Percentiles rank a stretch among this genome's conserved stretches.
These are phyloP conservation scores for Pythium scleroteichum DNA, from an alignment of 352 stramenopile genomes.

Conservation along the genomic window DNA sequence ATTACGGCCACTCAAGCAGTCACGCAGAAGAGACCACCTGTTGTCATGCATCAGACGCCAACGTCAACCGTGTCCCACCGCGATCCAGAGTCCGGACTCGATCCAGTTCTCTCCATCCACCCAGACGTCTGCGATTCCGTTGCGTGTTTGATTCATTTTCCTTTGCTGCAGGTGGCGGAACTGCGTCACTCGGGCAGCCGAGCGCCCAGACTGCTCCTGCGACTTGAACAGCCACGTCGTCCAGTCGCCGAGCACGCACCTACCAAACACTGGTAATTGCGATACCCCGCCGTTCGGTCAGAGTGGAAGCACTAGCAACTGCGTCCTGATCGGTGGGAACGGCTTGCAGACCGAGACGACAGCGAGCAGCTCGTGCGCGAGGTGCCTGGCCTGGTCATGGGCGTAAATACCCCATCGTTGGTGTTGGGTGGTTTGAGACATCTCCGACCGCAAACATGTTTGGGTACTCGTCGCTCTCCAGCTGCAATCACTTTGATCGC, in stretches of 20 bases:
- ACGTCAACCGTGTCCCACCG: too few relatives aligned
- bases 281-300: conserved; percentile 31
- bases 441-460: conserved; percentile 58
- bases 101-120: too few relatives aligned
- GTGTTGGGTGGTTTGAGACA: conserved; percentile 44
- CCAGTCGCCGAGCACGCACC: conserved; percentile 31
- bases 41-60: too few relatives aligned
- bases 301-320: conserved; percentile 31
- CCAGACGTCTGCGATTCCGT: too few relatives aligned
- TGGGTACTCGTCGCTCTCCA: conserved; percentile 40
- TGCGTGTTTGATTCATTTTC: too few relatives aligned
- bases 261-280: conserved; percentile 31
- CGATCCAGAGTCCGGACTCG: too few relatives aligned
- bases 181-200: conserved; percentile 7
- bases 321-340: conserved; percentile 35
- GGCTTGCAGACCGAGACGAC: conserved; percentile 31
- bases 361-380: conserved; percentile 36
- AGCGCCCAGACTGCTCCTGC: conserved; percentile 21
- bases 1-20: conserved; percentile 3
- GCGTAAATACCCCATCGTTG: conserved; percentile 47
- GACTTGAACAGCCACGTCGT: conserved; percentile 33
- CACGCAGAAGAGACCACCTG: background rate
- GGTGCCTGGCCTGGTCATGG: conserved; percentile 41
- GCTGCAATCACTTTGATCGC: conserved; percentile 53
- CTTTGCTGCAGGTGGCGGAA: too few relatives aligned